Conservation (phyloP, 2,329 filamentous ascomycete genomes). For the Fusarium oxysporum region DNA sequence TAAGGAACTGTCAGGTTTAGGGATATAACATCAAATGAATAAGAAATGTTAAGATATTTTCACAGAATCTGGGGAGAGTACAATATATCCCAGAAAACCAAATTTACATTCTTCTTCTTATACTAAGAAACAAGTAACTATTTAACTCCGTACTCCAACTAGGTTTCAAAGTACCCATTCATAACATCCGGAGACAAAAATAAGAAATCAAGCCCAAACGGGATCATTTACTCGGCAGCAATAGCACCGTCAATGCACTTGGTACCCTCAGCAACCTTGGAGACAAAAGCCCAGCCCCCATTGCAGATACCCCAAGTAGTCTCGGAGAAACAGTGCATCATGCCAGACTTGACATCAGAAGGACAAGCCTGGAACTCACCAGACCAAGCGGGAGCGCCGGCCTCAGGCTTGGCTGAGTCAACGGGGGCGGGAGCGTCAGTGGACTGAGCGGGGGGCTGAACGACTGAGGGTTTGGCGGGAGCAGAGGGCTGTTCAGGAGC, state of each 20-base stretch:
- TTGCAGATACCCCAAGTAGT: constrained; percentile 43
- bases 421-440: not conserved
- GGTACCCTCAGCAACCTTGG: constrained; percentile 33
- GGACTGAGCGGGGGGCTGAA: not conserved
- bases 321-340: constrained; percentile 32
- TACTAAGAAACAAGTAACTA: not conserved
- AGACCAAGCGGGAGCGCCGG: constrained; percentile 21
- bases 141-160: too few relatives aligned
- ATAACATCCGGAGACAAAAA: not conserved
- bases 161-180: not conserved
- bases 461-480: too few relatives aligned
- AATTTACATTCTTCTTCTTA: not conserved
- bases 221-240: not conserved
- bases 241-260: constrained; percentile 37
- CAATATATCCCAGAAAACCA: not conserved
- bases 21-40: too few relatives aligned
- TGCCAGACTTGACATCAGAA: constrained; percentile 2
- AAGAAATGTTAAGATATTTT: too few relatives aligned
- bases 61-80: not conserved
- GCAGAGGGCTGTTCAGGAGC: not conserved
- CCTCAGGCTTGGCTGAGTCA: not conserved
- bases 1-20: too few relatives aligned
- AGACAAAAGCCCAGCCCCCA: constrained; percentile 36
- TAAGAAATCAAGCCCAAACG: not conserved
- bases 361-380: constrained; percentile 28